Base-by-base conservation (phyloP, 176 grass and related monocot genomes). In the Triticum monococcum region DNA sequence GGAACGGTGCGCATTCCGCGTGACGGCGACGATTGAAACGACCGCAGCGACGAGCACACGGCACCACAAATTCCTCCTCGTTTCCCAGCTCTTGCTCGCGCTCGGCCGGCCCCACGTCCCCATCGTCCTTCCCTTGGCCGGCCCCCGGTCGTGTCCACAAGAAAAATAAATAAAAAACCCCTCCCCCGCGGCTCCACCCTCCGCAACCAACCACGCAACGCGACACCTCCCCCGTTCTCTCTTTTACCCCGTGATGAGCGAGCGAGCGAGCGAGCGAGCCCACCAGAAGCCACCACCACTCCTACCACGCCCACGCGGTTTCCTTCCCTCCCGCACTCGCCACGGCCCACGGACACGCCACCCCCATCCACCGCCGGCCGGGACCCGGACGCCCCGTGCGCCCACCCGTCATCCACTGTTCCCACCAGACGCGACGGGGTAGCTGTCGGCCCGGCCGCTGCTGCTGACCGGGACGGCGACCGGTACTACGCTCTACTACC, bases 401-500 rank as follows among this genome's bases (percentile, higher is more conserved):
- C 83, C 88, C 87, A 83, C 84, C 17, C 31, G 88, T 86, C 84
- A 86, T 86, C 3, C 28, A 30, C 28, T 30, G 2, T 30, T 30
- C 28, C 28, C 41, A 75, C 72, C 72, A 13, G 41, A 14, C 72
- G 72, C 41, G 7, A 24, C 69, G 69, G 69, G 69, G 69, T 23
- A 72, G 36, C 22, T 72, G 69, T 72, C 69, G 22, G 24, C 78
- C 14, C 36, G 13, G 32, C 4, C 28, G 23, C 59, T 43, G 86
- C 37, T 70, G 84, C 88, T 90, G 89, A 87, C 75, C 11, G 56
- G 38, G 84, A 79, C 84, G 62, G 52, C 71, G 88, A 36, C 61
- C 82, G 8, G 82, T 46, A 61, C 72, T 64, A 77, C 17, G 45
- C 46, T 50, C 46, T 50, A 40, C 33, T 43, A 73, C 70, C 12